Conservation (phyloP, 83 land plant species). For the Diphasiastrum complanatum region DNA sequence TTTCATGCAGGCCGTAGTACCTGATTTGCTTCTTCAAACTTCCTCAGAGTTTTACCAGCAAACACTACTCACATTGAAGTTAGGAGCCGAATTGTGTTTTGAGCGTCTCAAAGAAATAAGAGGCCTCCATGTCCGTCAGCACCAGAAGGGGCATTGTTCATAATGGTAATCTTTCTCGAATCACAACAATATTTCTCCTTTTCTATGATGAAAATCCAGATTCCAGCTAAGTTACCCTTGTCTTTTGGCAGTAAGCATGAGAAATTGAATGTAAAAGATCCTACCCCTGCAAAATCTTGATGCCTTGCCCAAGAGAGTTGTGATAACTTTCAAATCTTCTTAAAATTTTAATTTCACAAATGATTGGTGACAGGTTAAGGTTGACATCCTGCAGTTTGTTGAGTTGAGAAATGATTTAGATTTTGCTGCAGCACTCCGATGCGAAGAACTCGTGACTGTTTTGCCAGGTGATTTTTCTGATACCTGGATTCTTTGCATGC, state of each 20-base stretch:
- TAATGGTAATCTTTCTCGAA: constrained; percentile 35
- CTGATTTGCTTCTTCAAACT: constrained; percentile 35
- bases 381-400: constrained; percentile 22
- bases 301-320: neutral
- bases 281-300: neutral
- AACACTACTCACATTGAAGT: constrained; percentile 26
- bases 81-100: constrained; percentile 36
- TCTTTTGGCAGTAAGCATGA: no score
- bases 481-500: neutral
- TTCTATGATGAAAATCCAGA: no score
- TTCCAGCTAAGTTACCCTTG: no score
- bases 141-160: constrained; percentile 57
- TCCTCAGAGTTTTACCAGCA: constrained; percentile 30
- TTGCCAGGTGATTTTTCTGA: constrained; percentile 38
- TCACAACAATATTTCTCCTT: neutral
- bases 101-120: constrained; percentile 25
- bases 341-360: no score
- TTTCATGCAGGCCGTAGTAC: constrained; percentile 58
- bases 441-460: constrained; percentile 49
- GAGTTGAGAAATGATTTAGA: constrained; percentile 40
- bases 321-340: no score
- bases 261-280: no score
- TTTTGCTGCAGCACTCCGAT: constrained; percentile 36
- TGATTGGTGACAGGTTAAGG: constrained; percentile 35
- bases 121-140: constrained; percentile 37